Conservation (phyloP, 2,329 filamentous ascomycete species). For the Fusarium pilosicola region DNA sequence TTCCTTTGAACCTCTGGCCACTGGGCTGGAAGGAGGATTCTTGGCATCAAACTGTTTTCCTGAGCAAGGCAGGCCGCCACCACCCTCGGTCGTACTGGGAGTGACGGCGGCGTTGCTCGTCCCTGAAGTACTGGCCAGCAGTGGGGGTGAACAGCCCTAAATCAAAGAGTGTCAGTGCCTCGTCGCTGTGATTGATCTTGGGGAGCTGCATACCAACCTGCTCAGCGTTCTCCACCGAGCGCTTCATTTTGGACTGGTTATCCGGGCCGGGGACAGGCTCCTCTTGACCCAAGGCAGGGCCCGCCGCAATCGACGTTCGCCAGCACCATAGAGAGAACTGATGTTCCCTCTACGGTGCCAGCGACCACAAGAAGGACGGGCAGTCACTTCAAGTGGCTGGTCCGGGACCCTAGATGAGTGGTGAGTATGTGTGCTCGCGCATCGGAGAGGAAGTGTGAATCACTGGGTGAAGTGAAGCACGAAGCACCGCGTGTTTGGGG, state of each 20-base stretch:
- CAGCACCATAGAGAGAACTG: background rate
- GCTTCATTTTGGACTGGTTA: slow-evolving; percentile 87
- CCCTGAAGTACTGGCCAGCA: slow-evolving; percentile 76
- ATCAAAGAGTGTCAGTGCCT: background rate
- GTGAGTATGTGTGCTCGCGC: background rate
- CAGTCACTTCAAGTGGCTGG: background rate
- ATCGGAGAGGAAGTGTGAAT: background rate
- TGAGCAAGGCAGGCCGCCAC: background rate
- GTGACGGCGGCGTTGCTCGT: slow-evolving; percentile 78
- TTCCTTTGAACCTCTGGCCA: background rate
- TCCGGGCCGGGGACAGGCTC: slow-evolving; percentile 81
- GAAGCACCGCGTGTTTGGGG: background rate
- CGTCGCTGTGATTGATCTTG: background rate
- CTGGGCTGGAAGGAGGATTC: background rate
- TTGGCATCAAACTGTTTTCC: background rate
- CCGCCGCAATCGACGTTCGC: background rate
- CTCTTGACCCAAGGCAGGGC: slow-evolving; percentile 61
- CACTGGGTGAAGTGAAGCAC: background rate
- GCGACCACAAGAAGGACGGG: background rate
- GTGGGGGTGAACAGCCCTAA: slow-evolving; percentile 83
- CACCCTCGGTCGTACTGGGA: slow-evolving; percentile 83
- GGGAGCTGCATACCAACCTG: slow-evolving; percentile 72
- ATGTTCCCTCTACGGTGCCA: background rate
- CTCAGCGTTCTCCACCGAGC: slow-evolving; percentile 87
- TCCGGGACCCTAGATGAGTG: background rate